phyloP scores from a whole-genome alignment of 805 yeast species.

The Candida piceae region DNA sequence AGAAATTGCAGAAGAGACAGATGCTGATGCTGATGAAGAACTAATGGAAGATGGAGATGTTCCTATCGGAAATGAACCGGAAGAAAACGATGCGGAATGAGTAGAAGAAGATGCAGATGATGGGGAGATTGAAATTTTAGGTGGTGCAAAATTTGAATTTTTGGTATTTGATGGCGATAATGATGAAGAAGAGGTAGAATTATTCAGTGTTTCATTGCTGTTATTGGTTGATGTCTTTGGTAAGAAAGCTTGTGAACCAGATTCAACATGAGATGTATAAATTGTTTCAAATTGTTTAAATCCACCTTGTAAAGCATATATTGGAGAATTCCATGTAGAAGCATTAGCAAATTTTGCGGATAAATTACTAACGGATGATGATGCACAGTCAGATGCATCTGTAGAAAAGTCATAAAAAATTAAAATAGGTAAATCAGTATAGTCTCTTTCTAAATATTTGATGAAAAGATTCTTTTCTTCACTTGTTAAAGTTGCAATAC shows the following conservation, averaged over 20 bases:
- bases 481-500: conserved; percentile 54
- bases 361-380: conserved; percentile 40
- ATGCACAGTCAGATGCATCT: conserved; percentile 26
- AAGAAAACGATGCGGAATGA: no score
- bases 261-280: conserved; percentile 25
- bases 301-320: conserved; percentile 40
- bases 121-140: conserved; percentile 15
- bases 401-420: conserved; percentile 48
- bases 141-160: conserved; percentile 9
- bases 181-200: no score
- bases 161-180: no score
- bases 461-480: conserved; percentile 43
- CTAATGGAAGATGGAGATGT: neutral
- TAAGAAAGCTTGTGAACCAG: conserved; percentile 17
- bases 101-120: conserved; percentile 16
- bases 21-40: neutral
- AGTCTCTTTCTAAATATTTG: conserved; percentile 28
- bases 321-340: conserved; percentile 34
- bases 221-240: conserved; percentile 8
- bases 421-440: conserved; percentile 35
- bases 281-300: conserved; percentile 32
- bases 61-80: no score
- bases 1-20: neutral
- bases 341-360: conserved; percentile 42
- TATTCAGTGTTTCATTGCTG: no score